These are phyloP conservation scores for Termitomyces sp. DNA, from an alignment of 768 basidiomycete genomes.

Conservation along the genomic window DNA sequence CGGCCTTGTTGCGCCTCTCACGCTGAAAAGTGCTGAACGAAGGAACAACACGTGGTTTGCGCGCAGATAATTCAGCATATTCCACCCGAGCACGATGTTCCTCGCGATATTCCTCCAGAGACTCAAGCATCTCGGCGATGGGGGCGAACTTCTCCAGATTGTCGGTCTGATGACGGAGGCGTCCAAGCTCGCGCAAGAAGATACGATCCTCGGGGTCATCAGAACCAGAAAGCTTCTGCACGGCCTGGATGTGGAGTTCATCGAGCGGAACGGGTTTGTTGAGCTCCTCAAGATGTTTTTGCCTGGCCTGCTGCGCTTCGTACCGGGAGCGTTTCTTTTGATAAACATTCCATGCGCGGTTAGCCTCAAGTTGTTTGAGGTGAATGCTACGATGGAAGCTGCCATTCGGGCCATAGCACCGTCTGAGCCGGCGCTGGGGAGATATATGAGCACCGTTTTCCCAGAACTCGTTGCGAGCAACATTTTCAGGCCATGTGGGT, in stretches of 20 bases:
- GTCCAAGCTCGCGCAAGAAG: constrained; percentile 12
- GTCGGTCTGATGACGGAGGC: constrained; percentile 4
- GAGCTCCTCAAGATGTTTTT: neutral
- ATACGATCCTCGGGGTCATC: constrained; percentile 10
- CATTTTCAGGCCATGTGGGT: constrained; percentile 6
- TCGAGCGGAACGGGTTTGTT: neutral
- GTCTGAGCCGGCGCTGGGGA: neutral
- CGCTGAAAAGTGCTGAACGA: constrained; percentile 10
- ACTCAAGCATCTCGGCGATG: neutral
- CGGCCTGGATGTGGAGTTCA: constrained; percentile 3
- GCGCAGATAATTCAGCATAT: constrained; percentile 1
- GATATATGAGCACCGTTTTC: constrained; percentile 3
- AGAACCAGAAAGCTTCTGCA: neutral
- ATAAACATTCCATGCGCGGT: neutral
- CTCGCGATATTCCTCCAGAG: neutral
- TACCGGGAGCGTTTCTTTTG: constrained; percentile 5
- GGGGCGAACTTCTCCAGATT: constrained; percentile 3
- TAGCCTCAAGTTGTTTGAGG: neutral
- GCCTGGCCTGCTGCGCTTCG: constrained; percentile 4
- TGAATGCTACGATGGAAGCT: constrained; percentile 7
- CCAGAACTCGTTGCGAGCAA: constrained; percentile 6
- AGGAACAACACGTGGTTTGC: neutral
- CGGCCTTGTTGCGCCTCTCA: neutral
- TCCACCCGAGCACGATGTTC: neutral
- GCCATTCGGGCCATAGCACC: constrained; percentile 7